phyloP scores from a whole-genome alignment of 345 rosid genomes.

The Excoecaria cochinchinensis region DNA sequence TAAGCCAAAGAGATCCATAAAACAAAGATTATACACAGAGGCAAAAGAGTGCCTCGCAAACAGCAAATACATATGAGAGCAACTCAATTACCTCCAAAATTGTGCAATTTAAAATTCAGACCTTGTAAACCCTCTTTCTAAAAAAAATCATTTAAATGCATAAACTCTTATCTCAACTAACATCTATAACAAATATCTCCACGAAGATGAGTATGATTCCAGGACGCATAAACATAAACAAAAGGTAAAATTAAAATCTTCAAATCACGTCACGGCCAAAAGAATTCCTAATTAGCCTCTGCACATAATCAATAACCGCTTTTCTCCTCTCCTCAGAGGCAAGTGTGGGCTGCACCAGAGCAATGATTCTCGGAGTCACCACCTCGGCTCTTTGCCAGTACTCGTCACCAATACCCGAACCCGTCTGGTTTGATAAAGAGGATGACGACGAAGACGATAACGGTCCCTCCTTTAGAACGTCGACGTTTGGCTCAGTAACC shows the following conservation, averaged over 20 bases:
- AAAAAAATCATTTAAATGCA: background rate
- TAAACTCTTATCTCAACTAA: background rate
- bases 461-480: slow-evolving; percentile 42
- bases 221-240: background rate
- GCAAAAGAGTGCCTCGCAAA: no score
- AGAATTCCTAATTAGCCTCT: slow-evolving; percentile 23
- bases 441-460: no score
- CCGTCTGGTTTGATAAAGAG: slow-evolving; percentile 32
- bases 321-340: slow-evolving; percentile 21
- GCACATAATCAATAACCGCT: slow-evolving; percentile 28
- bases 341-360: slow-evolving; percentile 29
- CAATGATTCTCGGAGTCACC: slow-evolving; percentile 18
- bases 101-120: background rate
- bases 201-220: background rate
- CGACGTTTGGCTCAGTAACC: slow-evolving; percentile 49
- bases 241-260: background rate
- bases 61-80: no score
- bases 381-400: slow-evolving; percentile 31
- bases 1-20: no score
- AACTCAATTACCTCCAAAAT: background rate
- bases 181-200: background rate
- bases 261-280: slow-evolving; percentile 33
- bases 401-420: slow-evolving; percentile 38
- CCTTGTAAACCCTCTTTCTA: background rate
- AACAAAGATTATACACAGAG: no score